Conservation (phyloP, 345 rosid species). For the Salix viminalis region DNA sequence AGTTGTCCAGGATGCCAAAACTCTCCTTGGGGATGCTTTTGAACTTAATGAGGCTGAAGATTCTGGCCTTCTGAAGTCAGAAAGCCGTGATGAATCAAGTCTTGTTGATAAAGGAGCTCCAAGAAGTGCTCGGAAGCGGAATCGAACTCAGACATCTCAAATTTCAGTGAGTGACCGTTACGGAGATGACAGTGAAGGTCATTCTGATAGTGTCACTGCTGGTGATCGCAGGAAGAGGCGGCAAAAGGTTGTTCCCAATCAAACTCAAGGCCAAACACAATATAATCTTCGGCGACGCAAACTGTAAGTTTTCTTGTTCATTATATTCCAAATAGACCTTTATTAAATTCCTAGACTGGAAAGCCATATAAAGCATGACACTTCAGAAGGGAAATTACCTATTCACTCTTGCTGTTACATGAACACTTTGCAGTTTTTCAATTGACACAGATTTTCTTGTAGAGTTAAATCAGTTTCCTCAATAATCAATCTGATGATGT, state of each 20-base stretch:
- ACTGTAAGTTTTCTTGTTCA: constrained; percentile 38
- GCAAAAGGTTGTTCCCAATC: constrained; percentile 46
- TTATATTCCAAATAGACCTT: background rate
- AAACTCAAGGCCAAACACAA: constrained; percentile 39
- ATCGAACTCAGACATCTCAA: constrained; percentile 46
- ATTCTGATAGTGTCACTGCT: constrained; percentile 54
- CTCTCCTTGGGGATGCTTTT: constrained; percentile 55
- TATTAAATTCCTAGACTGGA: background rate
- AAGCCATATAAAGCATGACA: no score
- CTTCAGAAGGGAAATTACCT: background rate
- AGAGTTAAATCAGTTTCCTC: no score
- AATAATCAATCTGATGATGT: no score
- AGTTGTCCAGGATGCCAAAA: constrained; percentile 71
- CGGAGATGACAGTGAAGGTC: constrained; percentile 61
- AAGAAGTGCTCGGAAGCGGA: constrained; percentile 62
- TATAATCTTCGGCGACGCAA: constrained; percentile 76
- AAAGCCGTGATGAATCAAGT: constrained; percentile 52
- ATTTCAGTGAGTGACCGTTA: constrained; percentile 51
- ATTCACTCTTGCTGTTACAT: background rate
- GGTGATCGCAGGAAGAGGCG: constrained; percentile 63
- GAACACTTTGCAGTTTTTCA: no score
- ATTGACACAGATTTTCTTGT: no score
- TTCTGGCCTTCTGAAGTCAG: constrained; percentile 40
- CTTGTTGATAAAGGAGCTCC: constrained; percentile 43
- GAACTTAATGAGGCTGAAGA: constrained; percentile 49